These are phyloP conservation scores for Boletus holoroseus DNA, from an alignment of 1,284 basidiomycete genomes.

Conservation along the genomic window DNA sequence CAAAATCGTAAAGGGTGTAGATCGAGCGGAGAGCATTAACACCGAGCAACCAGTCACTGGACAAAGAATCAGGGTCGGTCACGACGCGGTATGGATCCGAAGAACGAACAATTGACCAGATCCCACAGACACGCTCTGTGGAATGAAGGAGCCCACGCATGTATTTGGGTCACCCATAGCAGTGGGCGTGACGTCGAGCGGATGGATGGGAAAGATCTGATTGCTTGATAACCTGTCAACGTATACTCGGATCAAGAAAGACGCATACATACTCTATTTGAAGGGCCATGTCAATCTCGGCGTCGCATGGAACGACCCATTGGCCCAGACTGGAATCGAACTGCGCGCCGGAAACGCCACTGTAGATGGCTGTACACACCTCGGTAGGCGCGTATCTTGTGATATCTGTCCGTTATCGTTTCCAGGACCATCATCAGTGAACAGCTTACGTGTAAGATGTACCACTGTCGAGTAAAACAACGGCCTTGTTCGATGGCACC, in stretches of 20 bases:
- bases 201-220: conserved; percentile 66
- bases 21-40: conserved; percentile 78
- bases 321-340: conserved; percentile 47
- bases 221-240: conserved; percentile 40
- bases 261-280: conserved; percentile 56
- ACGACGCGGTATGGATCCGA: neutral
- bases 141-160: conserved; percentile 71
- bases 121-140: conserved; percentile 51
- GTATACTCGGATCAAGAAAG: conserved; percentile 5
- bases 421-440: conserved; percentile 4
- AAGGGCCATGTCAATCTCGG: conserved; percentile 69
- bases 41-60: conserved; percentile 74
- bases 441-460: conserved; percentile 67
- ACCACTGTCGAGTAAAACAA: conserved; percentile 69
- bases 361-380: conserved; percentile 63
- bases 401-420: conserved; percentile 3
- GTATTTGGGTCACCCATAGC: conserved; percentile 40
- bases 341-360: conserved; percentile 51
- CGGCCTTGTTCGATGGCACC: conserved; percentile 62
- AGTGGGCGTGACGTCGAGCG: conserved; percentile 59
- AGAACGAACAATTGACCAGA: conserved; percentile 56
- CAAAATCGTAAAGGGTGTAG: conserved; percentile 83
- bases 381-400: conserved; percentile 59
- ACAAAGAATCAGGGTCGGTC: conserved; percentile 9
- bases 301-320: conserved; percentile 66